Base-by-base conservation (phyloP, 352 stramenopile genomes). In the Globisporangium echinulatum region DNA sequence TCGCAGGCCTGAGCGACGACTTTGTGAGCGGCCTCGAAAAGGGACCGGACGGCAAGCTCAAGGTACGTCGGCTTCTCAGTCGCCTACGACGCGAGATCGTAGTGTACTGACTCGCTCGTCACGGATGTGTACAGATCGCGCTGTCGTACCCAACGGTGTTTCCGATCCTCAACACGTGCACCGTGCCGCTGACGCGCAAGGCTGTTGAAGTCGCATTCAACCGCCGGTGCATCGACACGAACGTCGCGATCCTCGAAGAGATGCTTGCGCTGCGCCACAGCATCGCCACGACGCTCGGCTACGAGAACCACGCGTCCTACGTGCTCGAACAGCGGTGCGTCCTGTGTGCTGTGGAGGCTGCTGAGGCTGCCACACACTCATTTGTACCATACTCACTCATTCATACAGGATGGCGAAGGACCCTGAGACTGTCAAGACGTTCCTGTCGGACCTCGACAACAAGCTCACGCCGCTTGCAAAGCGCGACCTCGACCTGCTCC, bases 141-240 rank as follows among this genome's bases (percentile, higher is more conserved):
- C 75, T 96, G 36, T 96, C 90, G 49, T 96, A 96, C 74, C 85
- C 87, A 49, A 94, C 88, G 1, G 86, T 96, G 42, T 95, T 96
- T 62, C 85, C 87, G 13, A 94, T 97, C 58, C 77, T 94, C 44
- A 88, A 88, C 61, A 93, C 76, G 39, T 96, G 89, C 70, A 84
- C 77, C 4, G 84, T 97, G 4, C 74, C 84, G 54, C 78, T 80
- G 25, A 97, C 89, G 47, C 86, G 89, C 38, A 88, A 90, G 60
- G 68, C 75, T 38, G 87, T 96, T 1, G 72, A 85, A 40, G 79
- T 85, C 9, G 85, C 84, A 17, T 87, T 93, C 62, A 91, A 95
- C 60, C 77, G 84, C 56, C 79, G 82, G 42, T 96, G 87, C 67
- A 84, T 92, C 55, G 82, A 90, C 59, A 81, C 69, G 42, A 96